Percentiles rank a stretch among this genome's conserved stretches.
phyloP scores from a whole-genome alignment of 768 basidiomycete species.

The Kwoniella mangroviensis region DNA sequence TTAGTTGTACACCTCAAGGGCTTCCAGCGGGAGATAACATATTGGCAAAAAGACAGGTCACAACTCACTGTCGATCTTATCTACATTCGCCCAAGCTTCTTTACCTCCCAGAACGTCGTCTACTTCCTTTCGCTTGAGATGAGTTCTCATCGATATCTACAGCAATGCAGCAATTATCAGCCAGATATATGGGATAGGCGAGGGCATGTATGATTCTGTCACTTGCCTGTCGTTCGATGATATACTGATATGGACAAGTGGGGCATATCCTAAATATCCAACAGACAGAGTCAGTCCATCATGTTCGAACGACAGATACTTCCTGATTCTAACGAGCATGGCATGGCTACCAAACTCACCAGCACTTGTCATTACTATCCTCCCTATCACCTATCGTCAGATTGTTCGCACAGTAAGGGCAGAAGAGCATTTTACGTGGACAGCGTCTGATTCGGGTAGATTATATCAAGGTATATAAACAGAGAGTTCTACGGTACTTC shows the following conservation, averaged over 20 bases:
- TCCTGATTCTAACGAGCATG: too few species aligned
- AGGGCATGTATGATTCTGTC: neutral
- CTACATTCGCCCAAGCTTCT: conserved; percentile 91
- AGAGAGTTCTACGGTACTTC: too few species aligned
- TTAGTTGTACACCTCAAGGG: conserved; percentile 49
- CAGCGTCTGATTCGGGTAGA: neutral
- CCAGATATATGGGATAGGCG: neutral
- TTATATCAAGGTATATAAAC: too few species aligned
- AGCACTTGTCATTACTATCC: conserved; percentile 47
- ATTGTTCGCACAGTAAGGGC: conserved; percentile 87
- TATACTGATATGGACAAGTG: conserved; percentile 97
- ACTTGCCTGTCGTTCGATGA: conserved; percentile 78
- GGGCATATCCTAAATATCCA: conserved; percentile 61
- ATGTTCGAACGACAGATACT: too few species aligned
- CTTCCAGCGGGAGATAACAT: too few species aligned
- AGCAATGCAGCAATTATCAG: neutral
- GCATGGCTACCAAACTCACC: conserved; percentile 59
- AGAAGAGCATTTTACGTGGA: conserved; percentile 75
- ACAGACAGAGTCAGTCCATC: conserved; percentile 60
- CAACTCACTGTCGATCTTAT: conserved; percentile 73
- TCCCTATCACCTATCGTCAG: conserved; percentile 53
- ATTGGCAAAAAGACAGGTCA: too few species aligned
- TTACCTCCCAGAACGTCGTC: conserved; percentile 96
- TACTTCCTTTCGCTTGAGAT: conserved; percentile 82
- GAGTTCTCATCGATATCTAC: conserved; percentile 91